Conservation (phyloP, 345 rosid species). For the Pistacia atlantica region DNA sequence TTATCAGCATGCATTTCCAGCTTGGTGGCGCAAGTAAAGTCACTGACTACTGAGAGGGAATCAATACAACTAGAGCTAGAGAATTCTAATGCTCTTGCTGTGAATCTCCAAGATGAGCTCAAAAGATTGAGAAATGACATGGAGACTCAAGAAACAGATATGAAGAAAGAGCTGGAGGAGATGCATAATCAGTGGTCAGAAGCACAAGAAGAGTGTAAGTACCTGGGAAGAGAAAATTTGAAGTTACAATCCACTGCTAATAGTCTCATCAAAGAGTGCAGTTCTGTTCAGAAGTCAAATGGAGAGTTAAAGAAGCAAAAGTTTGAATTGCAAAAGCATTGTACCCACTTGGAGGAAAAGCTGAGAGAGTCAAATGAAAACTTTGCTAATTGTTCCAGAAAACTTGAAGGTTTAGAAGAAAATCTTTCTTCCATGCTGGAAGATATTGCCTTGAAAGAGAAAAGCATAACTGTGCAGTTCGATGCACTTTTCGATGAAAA, state of each 20-base stretch:
- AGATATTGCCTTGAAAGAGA: conserved; percentile 41
- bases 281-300: conserved; percentile 34
- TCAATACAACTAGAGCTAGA: conserved; percentile 29
- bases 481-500: conserved; percentile 40
- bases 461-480: conserved; percentile 36
- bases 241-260: conserved; percentile 30
- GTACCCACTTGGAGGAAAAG: conserved; percentile 34
- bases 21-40: conserved; percentile 40
- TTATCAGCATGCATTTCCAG: conserved; percentile 25
- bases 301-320: conserved; percentile 39
- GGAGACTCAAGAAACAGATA: conserved; percentile 27
- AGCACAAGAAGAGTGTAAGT: conserved; percentile 33
- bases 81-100: conserved; percentile 28
- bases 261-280: conserved; percentile 33
- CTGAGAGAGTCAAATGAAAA: conserved; percentile 27
- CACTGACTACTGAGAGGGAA: conserved; percentile 36
- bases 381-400: conserved; percentile 33
- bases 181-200: conserved; percentile 28
- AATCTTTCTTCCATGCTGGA: conserved; percentile 40
- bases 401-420: conserved; percentile 37
- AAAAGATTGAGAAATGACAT: conserved; percentile 29
- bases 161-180: conserved; percentile 26
- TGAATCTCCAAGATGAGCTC: conserved; percentile 35
- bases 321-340: conserved; percentile 33
- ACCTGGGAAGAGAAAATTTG: conserved; percentile 31